Percentiles rank a stretch among this genome's conserved stretches.
Evolutionary conservation across 176 grass and related monocot genomes (phyloP).

Genomic region (Poa pratensis): DNA sequence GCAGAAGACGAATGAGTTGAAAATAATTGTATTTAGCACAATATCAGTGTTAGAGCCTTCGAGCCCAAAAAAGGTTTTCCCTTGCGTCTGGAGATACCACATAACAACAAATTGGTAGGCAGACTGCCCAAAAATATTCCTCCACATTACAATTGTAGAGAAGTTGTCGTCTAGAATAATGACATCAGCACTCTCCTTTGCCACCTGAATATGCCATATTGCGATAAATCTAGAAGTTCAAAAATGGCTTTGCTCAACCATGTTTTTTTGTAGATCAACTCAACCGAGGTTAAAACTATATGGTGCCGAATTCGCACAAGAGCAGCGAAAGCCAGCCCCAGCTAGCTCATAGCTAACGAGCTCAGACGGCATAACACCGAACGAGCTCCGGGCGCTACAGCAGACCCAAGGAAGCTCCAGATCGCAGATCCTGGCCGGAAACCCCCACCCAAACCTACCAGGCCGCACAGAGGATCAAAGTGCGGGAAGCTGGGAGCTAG

Average conservation of each 20-base stretch:
- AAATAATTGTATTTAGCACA: constrained; percentile 87
- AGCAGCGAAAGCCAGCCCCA: background rate
- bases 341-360: background rate
- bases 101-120: constrained; percentile 84
- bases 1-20: constrained; percentile 99
- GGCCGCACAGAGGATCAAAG: no score
- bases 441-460: background rate
- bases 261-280: no score
- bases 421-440: constrained; percentile 42
- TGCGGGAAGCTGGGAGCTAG: no score
- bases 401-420: background rate
- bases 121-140: constrained; percentile 91
- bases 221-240: background rate
- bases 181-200: constrained; percentile 99
- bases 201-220: constrained; percentile 64
- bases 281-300: background rate
- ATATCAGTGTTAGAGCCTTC: constrained; percentile 56
- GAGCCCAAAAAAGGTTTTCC: constrained; percentile 66
- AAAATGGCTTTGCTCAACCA: background rate
- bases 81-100: constrained; percentile 93
- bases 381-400: background rate
- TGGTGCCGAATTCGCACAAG: background rate
- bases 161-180: constrained; percentile 99
- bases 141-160: constrained; percentile 99
- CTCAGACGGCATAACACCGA: background rate